A percentile compares a stretch with the other conserved stretches of the same genome.
Evolutionary conservation across 805 yeast genomes (phyloP).

Genomic region (Kurtzmaniella cleridarum): DNA sequence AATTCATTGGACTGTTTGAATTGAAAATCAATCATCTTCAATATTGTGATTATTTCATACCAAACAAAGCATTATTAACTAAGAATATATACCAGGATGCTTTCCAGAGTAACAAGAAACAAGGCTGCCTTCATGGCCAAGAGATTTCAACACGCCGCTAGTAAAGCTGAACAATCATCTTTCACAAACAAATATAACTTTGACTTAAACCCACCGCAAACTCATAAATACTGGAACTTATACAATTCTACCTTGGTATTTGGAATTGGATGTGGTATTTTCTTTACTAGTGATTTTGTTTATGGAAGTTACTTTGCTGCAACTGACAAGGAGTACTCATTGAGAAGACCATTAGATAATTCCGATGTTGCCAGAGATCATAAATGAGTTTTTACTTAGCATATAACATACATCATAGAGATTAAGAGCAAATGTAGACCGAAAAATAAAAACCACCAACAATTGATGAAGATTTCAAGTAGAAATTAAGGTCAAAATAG

Average conservation of each 20-base stretch:
- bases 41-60: not conserved
- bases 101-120: constrained; percentile 21
- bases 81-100: constrained; percentile 14
- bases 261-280: constrained; percentile 2
- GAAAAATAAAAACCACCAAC: no score
- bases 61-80: not conserved
- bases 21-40: no score
- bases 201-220: constrained; percentile 40
- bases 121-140: constrained; percentile 16
- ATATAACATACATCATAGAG: constrained; percentile 2
- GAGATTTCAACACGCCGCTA: constrained; percentile 24
- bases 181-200: constrained; percentile 39
- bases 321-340: not conserved
- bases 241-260: constrained; percentile 5
- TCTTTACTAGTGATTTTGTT: constrained; percentile 1
- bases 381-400: constrained; percentile 1
- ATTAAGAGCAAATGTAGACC: no score
- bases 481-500: no score
- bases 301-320: constrained; percentile 2
- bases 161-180: constrained; percentile 17
- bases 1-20: constrained; percentile 2
- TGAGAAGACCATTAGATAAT: constrained; percentile 2
- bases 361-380: constrained; percentile 1
- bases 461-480: no score
- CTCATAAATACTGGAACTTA: constrained; percentile 39